Conservation (phyloP, 2,329 filamentous ascomycete species). For the Phaeosphaeriaceae sp. region DNA sequence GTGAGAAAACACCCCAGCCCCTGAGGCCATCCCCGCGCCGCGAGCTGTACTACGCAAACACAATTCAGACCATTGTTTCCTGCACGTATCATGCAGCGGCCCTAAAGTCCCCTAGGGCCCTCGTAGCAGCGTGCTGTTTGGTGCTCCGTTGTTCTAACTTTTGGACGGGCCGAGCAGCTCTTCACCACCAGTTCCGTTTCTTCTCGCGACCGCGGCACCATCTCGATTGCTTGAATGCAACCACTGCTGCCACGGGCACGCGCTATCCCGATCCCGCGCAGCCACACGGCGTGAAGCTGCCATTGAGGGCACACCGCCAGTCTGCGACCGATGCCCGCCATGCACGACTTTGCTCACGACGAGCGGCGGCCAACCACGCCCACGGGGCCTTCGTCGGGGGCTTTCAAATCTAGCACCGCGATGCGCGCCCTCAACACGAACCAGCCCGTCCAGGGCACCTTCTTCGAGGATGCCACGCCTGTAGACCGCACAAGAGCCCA, state of each 20-base stretch:
- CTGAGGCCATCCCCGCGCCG: background rate
- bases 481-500: slow-evolving; percentile 32
- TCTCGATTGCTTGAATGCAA: slow-evolving; percentile 13
- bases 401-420: slow-evolving; percentile 26
- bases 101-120: slow-evolving; percentile 3
- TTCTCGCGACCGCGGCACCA: background rate
- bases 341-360: slow-evolving; percentile 33
- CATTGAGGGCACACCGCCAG: slow-evolving; percentile 24
- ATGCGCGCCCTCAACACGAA: slow-evolving; percentile 43
- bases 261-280: slow-evolving; percentile 37
- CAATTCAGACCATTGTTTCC: slow-evolving; percentile 24
- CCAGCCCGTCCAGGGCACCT: slow-evolving; percentile 37
- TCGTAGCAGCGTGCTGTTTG: background rate
- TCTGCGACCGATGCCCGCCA: slow-evolving; percentile 17
- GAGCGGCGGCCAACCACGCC: slow-evolving; percentile 39
- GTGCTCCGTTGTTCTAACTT: background rate
- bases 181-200: slow-evolving; percentile 8
- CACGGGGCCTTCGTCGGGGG: slow-evolving; percentile 29
- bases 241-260: slow-evolving; percentile 13
- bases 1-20: background rate
- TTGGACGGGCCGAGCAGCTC: background rate
- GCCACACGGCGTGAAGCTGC: slow-evolving; percentile 17
- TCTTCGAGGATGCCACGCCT: slow-evolving; percentile 47
- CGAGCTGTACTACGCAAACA: slow-evolving; percentile 13
- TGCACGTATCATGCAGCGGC: slow-evolving; percentile 29